Conservation (phyloP, 2,329 filamentous ascomycete genomes). For the Rugonectria rugulosa region DNA sequence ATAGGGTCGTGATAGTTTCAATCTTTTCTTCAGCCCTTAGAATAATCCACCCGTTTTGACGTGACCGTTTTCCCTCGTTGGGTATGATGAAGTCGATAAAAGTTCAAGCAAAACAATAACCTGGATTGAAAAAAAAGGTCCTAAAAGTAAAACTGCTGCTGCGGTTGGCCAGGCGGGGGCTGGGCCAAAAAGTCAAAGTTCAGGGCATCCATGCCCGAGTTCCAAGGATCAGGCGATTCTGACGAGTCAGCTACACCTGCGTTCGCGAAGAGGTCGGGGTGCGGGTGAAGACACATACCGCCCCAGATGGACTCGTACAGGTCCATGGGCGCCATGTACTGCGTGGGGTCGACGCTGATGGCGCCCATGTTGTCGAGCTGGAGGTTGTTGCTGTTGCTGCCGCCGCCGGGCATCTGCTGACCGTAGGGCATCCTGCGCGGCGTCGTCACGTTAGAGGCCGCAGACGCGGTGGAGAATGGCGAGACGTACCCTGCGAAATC, state of each 20-base stretch:
- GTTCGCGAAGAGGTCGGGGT: not conserved
- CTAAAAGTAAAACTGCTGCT: conserved; percentile 66
- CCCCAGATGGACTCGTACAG: conserved; percentile 74
- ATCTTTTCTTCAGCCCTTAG: too few relatives aligned
- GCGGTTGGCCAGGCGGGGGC: conserved; percentile 64
- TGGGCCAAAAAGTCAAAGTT: conserved; percentile 69
- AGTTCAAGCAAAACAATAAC: too few relatives aligned
- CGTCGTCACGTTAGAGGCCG: conserved; percentile 23
- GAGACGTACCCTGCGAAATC: conserved; percentile 53
- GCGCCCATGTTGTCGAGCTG: conserved; percentile 55
- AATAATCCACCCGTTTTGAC: too few relatives aligned
- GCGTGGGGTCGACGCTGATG: conserved; percentile 63
- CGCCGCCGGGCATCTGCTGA: conserved; percentile 50
- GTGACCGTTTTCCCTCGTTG: too few relatives aligned
- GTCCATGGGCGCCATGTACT: conserved; percentile 72
- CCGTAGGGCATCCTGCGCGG: conserved; percentile 48
- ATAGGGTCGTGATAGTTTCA: too few relatives aligned
- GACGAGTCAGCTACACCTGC: conserved; percentile 24
- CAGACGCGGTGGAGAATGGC: not conserved
- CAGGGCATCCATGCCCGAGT: conserved; percentile 62
- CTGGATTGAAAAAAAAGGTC: not conserved
- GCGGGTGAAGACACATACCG: conserved; percentile 54
- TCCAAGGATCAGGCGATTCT: conserved; percentile 69
- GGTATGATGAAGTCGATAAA: too few relatives aligned
- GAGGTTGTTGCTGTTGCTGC: conserved; percentile 39